Conservation (phyloP, 192 early-diverging fungal species). For the Pilobolus umbonatus region DNA sequence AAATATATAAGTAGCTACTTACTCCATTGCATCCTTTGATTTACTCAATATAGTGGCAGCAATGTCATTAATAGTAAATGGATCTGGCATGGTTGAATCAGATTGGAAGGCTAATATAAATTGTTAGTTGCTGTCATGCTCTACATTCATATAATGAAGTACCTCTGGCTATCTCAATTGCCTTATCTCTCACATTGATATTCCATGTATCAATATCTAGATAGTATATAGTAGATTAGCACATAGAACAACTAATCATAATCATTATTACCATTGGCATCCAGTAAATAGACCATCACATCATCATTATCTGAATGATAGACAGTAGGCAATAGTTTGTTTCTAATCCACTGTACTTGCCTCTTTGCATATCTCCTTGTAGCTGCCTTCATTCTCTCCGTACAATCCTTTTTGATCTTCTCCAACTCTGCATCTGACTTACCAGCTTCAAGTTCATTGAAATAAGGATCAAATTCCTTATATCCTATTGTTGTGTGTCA, state of each 20-base stretch:
- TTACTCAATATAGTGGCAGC: conserved; percentile 36
- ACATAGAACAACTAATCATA: not conserved
- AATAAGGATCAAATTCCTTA: conserved; percentile 81
- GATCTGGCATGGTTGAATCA: conserved; percentile 29
- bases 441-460: conserved; percentile 39
- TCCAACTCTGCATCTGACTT: not conserved
- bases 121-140: not conserved
- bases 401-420: conserved; percentile 44
- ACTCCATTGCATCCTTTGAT: conserved; percentile 32
- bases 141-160: not conserved
- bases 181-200: conserved; percentile 47
- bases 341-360: conserved; percentile 79
- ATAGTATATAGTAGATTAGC: not conserved
- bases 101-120: conserved; percentile 19
- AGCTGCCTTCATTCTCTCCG: conserved; percentile 79
- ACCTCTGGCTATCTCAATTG: conserved; percentile 50
- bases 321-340: conserved; percentile 61
- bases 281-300: conserved; percentile 57
- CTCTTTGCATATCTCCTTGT: conserved; percentile 87
- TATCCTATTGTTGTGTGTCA: no score
- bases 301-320: conserved; percentile 25
- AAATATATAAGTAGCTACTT: conserved; percentile 13
- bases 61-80: conserved; percentile 25
- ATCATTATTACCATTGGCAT: conserved; percentile 54
- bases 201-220: conserved; percentile 53